Conservation (phyloP, 371 early-diverging fungal genomes). For the Dichotomocladium elegans region DNA sequence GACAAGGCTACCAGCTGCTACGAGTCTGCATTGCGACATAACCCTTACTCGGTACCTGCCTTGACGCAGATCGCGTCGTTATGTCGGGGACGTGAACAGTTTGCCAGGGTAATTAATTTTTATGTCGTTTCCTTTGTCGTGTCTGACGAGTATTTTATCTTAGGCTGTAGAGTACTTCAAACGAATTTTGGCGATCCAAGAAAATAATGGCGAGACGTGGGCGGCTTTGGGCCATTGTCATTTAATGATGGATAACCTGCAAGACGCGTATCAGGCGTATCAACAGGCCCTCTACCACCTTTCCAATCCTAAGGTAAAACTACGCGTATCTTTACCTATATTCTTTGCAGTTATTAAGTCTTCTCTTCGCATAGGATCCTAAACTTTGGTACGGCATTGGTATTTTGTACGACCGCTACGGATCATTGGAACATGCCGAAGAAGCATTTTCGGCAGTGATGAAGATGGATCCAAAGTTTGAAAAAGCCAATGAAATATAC, state of each 20-base stretch:
- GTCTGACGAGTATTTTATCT: not conserved
- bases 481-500: constrained; percentile 96
- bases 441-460: constrained; percentile 93
- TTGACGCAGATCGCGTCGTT: constrained; percentile 71
- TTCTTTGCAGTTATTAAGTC: not conserved
- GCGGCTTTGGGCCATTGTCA: constrained; percentile 92
- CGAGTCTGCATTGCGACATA: constrained; percentile 83
- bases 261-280: constrained; percentile 89
- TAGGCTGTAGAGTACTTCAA: constrained; percentile 89
- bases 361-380: constrained; percentile 64
- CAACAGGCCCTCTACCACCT: constrained; percentile 91
- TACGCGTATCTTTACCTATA: not conserved
- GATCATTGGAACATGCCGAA: constrained; percentile 94
- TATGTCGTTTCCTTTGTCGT: constrained; percentile 4
- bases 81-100: constrained; percentile 64
- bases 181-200: constrained; percentile 76
- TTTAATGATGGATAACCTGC: constrained; percentile 90
- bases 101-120: constrained; percentile 36
- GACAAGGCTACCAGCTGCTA: constrained; percentile 79
- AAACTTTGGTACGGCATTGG: constrained; percentile 99
- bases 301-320: constrained; percentile 66
- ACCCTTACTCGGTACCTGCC: constrained; percentile 79
- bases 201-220: constrained; percentile 88
- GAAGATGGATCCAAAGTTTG: constrained; percentile 85
- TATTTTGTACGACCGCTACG: constrained; percentile 95